Conservation (phyloP, 2,329 filamentous ascomycete species). For the Atkinsonella hypoxylon region DNA sequence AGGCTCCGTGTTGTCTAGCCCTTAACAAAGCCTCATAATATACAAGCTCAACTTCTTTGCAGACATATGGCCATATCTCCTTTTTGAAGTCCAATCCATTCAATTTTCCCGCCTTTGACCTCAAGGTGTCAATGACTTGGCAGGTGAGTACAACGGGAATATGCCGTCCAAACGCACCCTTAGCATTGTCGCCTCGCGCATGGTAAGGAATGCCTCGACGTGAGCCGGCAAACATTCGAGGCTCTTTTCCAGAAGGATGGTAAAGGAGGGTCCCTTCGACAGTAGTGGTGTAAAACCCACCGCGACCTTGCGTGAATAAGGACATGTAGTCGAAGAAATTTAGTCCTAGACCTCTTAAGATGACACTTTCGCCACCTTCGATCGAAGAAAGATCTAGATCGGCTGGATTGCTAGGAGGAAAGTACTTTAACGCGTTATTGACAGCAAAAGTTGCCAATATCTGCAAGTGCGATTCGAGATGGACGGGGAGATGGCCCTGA, state of each 20-base stretch:
- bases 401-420: constrained; percentile 2
- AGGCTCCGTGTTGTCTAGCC: background rate
- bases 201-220: constrained; percentile 7
- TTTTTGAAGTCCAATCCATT: constrained; percentile 1
- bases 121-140: constrained; percentile 2
- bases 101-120: background rate
- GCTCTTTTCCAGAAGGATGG: constrained; percentile 4
- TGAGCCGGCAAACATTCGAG: constrained; percentile 5
- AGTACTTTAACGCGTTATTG: background rate
- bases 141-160: background rate
- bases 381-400: constrained; percentile 3
- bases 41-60: constrained; percentile 5
- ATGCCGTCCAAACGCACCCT: constrained; percentile 3
- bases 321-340: constrained; percentile 7
- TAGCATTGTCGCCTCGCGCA: constrained; percentile 5
- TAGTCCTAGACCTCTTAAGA: constrained; percentile 3
- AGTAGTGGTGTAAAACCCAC: background rate
- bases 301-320: constrained; percentile 1
- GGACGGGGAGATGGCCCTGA: constrained; percentile 4
- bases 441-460: background rate
- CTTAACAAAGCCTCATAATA: constrained; percentile 5
- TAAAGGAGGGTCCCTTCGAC: background rate
- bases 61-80: constrained; percentile 2
- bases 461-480: background rate
- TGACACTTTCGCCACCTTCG: background rate